Base-by-base conservation (phyloP, 139 green algal species). In the Eudorina sp. region DNA sequence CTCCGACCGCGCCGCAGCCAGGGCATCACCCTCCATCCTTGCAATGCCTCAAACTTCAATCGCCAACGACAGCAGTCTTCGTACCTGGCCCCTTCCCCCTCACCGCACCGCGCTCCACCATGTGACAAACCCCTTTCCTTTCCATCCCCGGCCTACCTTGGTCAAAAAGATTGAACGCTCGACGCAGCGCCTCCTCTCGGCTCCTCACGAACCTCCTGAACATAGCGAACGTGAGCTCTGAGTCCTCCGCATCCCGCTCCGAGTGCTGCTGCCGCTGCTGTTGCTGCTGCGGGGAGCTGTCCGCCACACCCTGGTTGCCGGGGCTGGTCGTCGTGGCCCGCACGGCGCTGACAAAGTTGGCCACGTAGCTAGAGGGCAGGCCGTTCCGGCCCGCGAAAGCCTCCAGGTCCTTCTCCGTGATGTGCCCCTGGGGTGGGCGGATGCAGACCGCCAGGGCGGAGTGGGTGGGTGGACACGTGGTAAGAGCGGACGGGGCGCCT, bases 131-230 rank as follows among this genome's bases (percentile, higher is more conserved):
- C n/a, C n/a, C n/a, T n/a, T n/a, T n/a, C n/a, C n/a, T n/a, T n/a
- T n/a, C n/a, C n/a, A n/a, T n/a, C n/a, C n/a, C 4, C 40, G 8
- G 69, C 77, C 14, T 40, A 94, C 90, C 90, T 38, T 86, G 60
- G 88, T 96, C 94, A 68, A 96, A 93, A 38, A 90, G 58, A 36
- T 86, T 77, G 80, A 95, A 96, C 0, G 93, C 89, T 3, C 84
- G 55, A 21, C 83, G 78, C 72, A 96, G 88, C 8, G 90, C 92
- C 14, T 55, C 66, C 85, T 96, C 94, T n/a, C 90, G 87, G 23
- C 85, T 91, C 8, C 73, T n/a, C 36, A 94, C 90, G 75, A 93
- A 96, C 19, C 34, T 31, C 2, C 60, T n/a, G 53, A 96, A 96
- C 23, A 85, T 60, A 19, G 45, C 43, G 29, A 88, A 92, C 2